phyloP scores from a whole-genome alignment of 2,329 filamentous ascomycete species.

The Aureobasidium sp. region DNA sequence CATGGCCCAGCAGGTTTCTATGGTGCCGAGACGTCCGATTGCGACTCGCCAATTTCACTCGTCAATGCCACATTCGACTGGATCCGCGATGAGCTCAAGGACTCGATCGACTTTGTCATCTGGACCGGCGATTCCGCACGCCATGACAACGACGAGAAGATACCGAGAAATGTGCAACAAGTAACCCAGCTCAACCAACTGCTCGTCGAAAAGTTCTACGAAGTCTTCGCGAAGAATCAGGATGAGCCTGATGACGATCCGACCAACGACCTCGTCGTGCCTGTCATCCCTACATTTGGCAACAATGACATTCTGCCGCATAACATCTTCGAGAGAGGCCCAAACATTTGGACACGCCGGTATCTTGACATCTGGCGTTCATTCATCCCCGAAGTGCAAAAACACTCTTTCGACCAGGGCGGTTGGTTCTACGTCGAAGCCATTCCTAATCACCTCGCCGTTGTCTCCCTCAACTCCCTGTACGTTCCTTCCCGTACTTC shows the following conservation, averaged over 20 bases:
- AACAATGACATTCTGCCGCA: slow-evolving; percentile 98
- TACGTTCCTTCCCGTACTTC: slow-evolving; percentile 22
- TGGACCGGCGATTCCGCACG: slow-evolving; percentile 36
- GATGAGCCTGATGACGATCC: slow-evolving; percentile 43
- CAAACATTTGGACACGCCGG: slow-evolving; percentile 74
- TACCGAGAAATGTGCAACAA: slow-evolving; percentile 68
- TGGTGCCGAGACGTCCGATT: slow-evolving; percentile 80
- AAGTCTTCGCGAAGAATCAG: slow-evolving; percentile 58
- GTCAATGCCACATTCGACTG: slow-evolving; percentile 86
- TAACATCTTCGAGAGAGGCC: slow-evolving; percentile 81
- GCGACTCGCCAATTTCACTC: slow-evolving; percentile 74
- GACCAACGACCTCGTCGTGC: slow-evolving; percentile 59
- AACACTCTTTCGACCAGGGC: slow-evolving; percentile 82
- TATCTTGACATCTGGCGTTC: slow-evolving; percentile 73
- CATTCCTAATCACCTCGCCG: slow-evolving; percentile 74
- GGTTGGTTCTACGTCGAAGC: slow-evolving; percentile 95
- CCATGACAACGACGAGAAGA: slow-evolving; percentile 36
- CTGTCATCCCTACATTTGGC: slow-evolving; percentile 82
- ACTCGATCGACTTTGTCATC: slow-evolving; percentile 34
- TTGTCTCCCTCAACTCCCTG: slow-evolving; percentile 92
- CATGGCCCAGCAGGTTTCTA: slow-evolving; percentile 71
- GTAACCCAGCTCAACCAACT: slow-evolving; percentile 71
- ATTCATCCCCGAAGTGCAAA: slow-evolving; percentile 89
- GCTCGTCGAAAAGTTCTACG: slow-evolving; percentile 67
- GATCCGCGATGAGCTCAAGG: slow-evolving; percentile 51